Evolutionary conservation across 2,329 filamentous ascomycete species (phyloP), one percentile per base, ranked within the genome.

Genomic region (Grosmannia clavigera): DNA sequence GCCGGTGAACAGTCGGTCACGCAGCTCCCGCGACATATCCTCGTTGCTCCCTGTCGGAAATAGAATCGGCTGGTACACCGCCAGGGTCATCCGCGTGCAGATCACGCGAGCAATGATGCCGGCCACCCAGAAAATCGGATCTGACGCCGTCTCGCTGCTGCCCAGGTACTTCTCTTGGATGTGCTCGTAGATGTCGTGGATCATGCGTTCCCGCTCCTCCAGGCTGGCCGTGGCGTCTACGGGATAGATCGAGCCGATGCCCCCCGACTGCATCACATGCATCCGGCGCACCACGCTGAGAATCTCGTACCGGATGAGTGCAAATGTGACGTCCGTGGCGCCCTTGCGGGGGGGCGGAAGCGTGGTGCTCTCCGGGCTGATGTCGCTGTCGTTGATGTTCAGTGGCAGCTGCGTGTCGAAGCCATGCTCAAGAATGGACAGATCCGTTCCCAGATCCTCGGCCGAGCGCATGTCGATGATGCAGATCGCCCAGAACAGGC

Each of bases 401-500:
- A 79, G 68, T 0, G 83, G 82, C 5, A 79, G 69, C 48, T 73
- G 73, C 0, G 81, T 83, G 63, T 84, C 80, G 48, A 77, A 81
- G 7, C 71, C 74, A 10, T 71, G 68, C 3, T 74, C 72, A 12
- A 71, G 65, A 16, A 80, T 74, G 4, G 71, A 73, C 22, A 79
- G 70, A 54, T 75, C 77, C 22, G 73, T 75, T 12, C 66, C 67
- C 55, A 67, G 66, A 59, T 82, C 78, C 62, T 84, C 81, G 3
- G 80, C 76, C 0, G 78, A 75, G 10, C 79, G 75, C 3, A 80
- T 69, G 64, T 87, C 84, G 0, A 85, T 71, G 3, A 78, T 72
- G 50, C 82, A 71, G 11, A 86, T 74, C n/a, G 78, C 74, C 76
- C 81, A 85, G 80, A 83, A 86, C 0, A 85, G 67, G 2, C 84